Evolutionary conservation across 331 rosid species (phyloP), one percentile per base, ranked within the genome.

Genomic region (Malus hybrid): DNA sequence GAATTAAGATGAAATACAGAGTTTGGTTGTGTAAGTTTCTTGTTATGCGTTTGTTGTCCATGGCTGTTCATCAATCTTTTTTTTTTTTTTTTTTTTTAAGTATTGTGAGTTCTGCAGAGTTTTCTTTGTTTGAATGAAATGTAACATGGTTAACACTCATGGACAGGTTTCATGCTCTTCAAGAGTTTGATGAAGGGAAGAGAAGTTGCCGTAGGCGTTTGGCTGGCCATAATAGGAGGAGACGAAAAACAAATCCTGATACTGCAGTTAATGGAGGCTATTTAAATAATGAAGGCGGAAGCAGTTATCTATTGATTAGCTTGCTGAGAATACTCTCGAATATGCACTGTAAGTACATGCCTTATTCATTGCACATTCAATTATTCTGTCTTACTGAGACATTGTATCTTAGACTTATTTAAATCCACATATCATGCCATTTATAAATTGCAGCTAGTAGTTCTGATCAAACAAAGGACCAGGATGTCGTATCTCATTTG

Each of bases 121-220:
- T 52, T 46, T 77, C 66, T 5, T 57, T 82, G 52, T 15, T 52
- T 42, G 3, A 34, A 63, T 75, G 34, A 10, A 60, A 22, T 71
- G 77, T 9, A 70, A 79, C 75, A 68, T 66, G 72, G 32, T 81
- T 70, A 44, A 26, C 71, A 22, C 78, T 81, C 70, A 9, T 86
- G 85, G 79, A 73, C 86, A 93, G 98, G 96, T 93, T 93, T 85
- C 98, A 93, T 77, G 71, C 68, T 48, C 89, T 91, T 69, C 88
- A 88, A 77, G 97, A 90, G 81, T 93, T 93, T 82, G 98, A 93
- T 76, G 96, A 93, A 63, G 93, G 96, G 66, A 93, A 90, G 86
- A 88, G 98, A 84, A 93, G 97, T 80, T 92, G 97, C 61, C 92
- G 97, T 42, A 88, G 91, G 61, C 96, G 97, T 48, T 79, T 93